These are phyloP conservation scores for Amylostereum areolatum DNA, from an alignment of 1,284 basidiomycete species.

Conservation along the genomic window DNA sequence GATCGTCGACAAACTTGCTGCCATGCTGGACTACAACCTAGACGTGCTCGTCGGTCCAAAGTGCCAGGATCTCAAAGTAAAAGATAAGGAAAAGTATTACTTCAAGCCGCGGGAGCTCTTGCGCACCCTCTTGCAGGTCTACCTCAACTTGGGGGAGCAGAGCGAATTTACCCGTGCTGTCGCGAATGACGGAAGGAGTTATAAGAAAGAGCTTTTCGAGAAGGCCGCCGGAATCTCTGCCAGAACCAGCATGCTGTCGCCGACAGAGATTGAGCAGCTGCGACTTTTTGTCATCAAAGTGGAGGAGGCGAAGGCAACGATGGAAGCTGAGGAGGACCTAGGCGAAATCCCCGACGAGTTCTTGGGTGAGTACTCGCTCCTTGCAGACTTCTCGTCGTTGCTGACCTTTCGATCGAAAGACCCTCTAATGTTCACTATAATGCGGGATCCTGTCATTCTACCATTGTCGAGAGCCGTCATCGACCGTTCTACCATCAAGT, in stretches of 20 bases:
- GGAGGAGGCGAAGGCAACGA: constrained; percentile 72
- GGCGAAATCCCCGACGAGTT: constrained; percentile 96
- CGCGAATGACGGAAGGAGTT: constrained; percentile 90
- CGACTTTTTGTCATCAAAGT: constrained; percentile 74
- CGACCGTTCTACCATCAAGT: constrained; percentile 93
- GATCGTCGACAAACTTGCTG: constrained; percentile 92
- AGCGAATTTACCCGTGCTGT: constrained; percentile 84
- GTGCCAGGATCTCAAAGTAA: constrained; percentile 79
- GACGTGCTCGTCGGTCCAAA: constrained; percentile 85
- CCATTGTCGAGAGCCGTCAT: constrained; percentile 81
- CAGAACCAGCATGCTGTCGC: constrained; percentile 69
- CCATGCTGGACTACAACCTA: constrained; percentile 96
- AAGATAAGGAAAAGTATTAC: constrained; percentile 83
- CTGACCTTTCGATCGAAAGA: constrained; percentile 41
- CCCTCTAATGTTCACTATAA: constrained; percentile 89
- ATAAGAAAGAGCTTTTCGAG: constrained; percentile 81
- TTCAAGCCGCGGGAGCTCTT: constrained; percentile 87
- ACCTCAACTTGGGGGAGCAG: constrained; percentile 82
- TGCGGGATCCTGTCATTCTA: constrained; percentile 93
- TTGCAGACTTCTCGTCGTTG: constrained; percentile 2
- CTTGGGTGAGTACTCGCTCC: constrained; percentile 54
- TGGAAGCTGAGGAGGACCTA: constrained; percentile 89
- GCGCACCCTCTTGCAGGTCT: constrained; percentile 87
- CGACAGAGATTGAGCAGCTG: constrained; percentile 75
- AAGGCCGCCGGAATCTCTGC: constrained; percentile 70